Conservation (phyloP, 441 rosid genomes). For the Adansonia madagascariensis region DNA sequence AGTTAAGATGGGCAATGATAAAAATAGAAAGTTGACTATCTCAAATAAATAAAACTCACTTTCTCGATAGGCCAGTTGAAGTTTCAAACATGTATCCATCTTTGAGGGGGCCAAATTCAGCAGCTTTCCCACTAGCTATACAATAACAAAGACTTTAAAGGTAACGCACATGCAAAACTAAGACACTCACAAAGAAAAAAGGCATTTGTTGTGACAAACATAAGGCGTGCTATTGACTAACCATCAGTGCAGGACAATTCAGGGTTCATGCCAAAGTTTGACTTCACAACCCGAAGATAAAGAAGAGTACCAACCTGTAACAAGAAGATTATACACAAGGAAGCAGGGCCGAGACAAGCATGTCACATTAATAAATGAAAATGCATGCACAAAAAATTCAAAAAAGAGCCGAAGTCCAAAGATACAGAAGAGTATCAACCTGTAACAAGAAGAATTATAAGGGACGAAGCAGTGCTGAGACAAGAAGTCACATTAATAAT, state of each 20-base stretch:
- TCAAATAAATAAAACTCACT: conserved; percentile 44
- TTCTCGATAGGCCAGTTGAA: conserved; percentile 83
- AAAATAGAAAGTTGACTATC: not conserved
- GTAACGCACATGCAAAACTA: conserved; percentile 8
- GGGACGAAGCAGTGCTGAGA: not conserved
- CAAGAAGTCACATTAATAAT: not conserved
- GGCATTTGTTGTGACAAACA: not conserved
- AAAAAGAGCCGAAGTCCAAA: conserved; percentile 29
- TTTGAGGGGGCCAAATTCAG: conserved; percentile 74
- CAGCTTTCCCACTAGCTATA: conserved; percentile 82
- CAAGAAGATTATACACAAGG: too few relatives aligned
- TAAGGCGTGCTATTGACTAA: conserved; percentile 34
- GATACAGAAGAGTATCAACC: conserved; percentile 74
- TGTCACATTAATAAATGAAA: too few relatives aligned
- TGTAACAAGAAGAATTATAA: conserved; percentile 39
- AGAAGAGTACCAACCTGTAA: too few relatives aligned
- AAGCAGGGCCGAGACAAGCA: too few relatives aligned
- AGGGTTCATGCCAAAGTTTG: conserved; percentile 79
- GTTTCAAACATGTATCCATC: conserved; percentile 90
- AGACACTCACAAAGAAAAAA: conserved; percentile 4
- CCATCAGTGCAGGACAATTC: conserved; percentile 79
- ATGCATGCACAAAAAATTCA: too few relatives aligned
- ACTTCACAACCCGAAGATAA: conserved; percentile 62
- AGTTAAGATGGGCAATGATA: not conserved
- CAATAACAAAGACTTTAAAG: conserved; percentile 23